Conservation (phyloP, 2,329 filamentous ascomycete species). For the Furcasterigmium sp. region DNA sequence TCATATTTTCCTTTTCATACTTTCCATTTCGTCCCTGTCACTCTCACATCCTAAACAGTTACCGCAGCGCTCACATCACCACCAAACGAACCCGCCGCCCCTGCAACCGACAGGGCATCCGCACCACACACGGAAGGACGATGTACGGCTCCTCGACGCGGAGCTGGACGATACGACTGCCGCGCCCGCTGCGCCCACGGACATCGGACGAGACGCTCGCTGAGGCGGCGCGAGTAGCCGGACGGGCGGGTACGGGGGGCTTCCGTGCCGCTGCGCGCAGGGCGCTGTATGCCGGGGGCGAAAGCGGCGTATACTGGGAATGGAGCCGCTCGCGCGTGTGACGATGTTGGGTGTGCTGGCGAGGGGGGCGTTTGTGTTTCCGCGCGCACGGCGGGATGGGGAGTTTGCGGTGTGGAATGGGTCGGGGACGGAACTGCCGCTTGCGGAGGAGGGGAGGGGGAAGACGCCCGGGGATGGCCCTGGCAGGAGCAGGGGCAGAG, state of each 20-base stretch:
- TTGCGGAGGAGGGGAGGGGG: too few relatives aligned
- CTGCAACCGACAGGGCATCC: too few relatives aligned
- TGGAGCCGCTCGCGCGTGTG: conserved; percentile 1
- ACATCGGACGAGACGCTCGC: too few relatives aligned
- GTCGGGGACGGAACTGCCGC: not conserved
- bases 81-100: too few relatives aligned
- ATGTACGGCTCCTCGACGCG: not conserved
- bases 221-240: too few relatives aligned
- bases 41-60: not conserved
- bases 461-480: too few relatives aligned
- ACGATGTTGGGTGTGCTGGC: not conserved
- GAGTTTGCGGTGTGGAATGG: not conserved
- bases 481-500: too few relatives aligned
- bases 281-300: not conserved
- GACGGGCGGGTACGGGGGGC: too few relatives aligned
- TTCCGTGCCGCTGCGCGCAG: not conserved
- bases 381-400: not conserved
- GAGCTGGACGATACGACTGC: not conserved
- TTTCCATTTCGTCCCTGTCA: not conserved
- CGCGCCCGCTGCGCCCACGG: not conserved
- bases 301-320: not conserved
- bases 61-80: too few relatives aligned
- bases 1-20: not conserved
- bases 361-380: not conserved
- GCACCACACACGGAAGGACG: too few relatives aligned